phyloP scores from a whole-genome alignment of 768 basidiomycete genomes.

The Podaxis sp. region DNA sequence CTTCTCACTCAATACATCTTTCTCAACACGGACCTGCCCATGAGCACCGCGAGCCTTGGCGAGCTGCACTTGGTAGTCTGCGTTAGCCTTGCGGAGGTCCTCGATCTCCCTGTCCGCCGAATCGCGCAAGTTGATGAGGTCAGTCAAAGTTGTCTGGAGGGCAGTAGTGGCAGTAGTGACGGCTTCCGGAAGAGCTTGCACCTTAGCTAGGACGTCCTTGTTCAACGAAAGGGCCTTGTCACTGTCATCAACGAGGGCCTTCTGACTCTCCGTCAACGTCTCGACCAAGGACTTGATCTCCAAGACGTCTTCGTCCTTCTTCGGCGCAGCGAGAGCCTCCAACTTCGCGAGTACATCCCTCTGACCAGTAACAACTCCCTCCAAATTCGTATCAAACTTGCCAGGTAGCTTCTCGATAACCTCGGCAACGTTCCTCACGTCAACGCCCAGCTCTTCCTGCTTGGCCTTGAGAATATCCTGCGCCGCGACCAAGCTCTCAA shows the following conservation, averaged over 20 bases:
- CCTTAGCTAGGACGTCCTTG: slow-evolving; percentile 50
- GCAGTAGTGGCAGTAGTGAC: slow-evolving; percentile 52
- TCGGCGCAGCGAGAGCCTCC: slow-evolving; percentile 39
- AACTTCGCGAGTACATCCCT: slow-evolving; percentile 35
- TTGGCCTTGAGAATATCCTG: background rate
- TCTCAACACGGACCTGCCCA: slow-evolving; percentile 80
- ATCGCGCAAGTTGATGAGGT: slow-evolving; percentile 58
- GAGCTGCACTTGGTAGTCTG: slow-evolving; percentile 70
- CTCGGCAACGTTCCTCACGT: slow-evolving; percentile 4
- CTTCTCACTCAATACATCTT: slow-evolving; percentile 71
- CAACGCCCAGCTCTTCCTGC: slow-evolving; percentile 5
- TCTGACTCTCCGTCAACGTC: slow-evolving; percentile 49
- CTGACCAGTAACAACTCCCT: background rate
- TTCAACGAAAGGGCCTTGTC: slow-evolving; percentile 51
- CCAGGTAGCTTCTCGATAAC: slow-evolving; percentile 6
- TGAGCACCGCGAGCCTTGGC: slow-evolving; percentile 76
- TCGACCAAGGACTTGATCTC: slow-evolving; percentile 52
- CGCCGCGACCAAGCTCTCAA: slow-evolving; percentile 2
- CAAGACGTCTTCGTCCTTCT: slow-evolving; percentile 37
- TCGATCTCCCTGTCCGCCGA: slow-evolving; percentile 63
- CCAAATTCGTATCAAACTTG: slow-evolving; percentile 1
- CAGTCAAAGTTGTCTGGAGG: slow-evolving; percentile 61
- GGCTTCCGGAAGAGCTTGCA: slow-evolving; percentile 59
- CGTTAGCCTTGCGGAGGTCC: slow-evolving; percentile 65
- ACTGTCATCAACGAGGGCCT: slow-evolving; percentile 44